Evolutionary conservation across 2,329 filamentous ascomycete genomes (phyloP), one percentile per base, ranked within the genome.

Genomic region (Plenodomus lindquistii): DNA sequence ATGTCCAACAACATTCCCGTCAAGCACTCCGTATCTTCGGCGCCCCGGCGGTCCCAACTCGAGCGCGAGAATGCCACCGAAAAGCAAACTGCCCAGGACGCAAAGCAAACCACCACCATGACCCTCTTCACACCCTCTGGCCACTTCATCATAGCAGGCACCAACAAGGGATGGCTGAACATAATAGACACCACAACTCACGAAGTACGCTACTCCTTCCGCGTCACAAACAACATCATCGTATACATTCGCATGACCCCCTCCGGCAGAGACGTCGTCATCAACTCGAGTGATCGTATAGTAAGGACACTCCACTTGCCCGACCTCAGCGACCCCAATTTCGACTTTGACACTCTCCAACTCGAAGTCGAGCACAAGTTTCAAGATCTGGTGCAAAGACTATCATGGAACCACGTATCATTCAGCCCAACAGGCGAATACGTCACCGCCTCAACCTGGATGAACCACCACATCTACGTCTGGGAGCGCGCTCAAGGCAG

Each of bases 391-490:
- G 94, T 99, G 42, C 97, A 99, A 68, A 85, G 89, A 37, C 77
- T 97, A 11, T 91, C 89, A 6, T 99, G 94, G 94, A 99, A 97
- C 66, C 91, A 97, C 66, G 92, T 96, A 49, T 91, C 92, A 0
- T 97, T 99, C 71, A 96, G 91, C 65, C 88, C 90, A 1, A 94
- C 89, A 0, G 92, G 91, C 43, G 94, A 99, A 73, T 97, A 97
- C 69, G 91, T 99, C 35, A 91, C 91, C 19, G 94, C 95, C 0
- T 96, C 91, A 20, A 97, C 94, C 2, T 96, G 91, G 72, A 97
- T 97, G 80, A 99, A 99, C 66, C 92, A 97, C 63, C 93, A 99
- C 73, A 89, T 99, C 55, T 97, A 97, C 73, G 92, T 97, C 21
- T 97, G 93, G 94, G 94, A 99, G 75, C 85, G 94, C 45, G 88